Conservation (phyloP, 345 rosid species). For the Linum usitatissimum region DNA sequence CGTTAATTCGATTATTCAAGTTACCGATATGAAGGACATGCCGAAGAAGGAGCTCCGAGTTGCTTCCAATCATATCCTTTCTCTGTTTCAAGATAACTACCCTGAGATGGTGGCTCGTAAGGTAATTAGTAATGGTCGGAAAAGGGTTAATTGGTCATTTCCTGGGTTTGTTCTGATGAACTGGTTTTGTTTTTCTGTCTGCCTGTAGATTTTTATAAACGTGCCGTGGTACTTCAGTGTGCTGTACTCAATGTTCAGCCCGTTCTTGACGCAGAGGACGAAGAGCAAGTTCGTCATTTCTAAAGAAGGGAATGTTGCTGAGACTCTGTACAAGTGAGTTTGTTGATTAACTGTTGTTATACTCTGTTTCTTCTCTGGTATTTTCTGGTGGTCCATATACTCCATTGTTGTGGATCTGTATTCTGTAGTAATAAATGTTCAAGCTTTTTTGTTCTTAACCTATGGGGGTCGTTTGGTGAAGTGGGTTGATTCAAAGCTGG, state of each 20-base stretch:
- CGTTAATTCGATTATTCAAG: slow-evolving; percentile 78
- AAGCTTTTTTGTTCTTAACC: no score
- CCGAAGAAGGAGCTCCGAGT: slow-evolving; percentile 88
- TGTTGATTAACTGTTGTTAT: background rate
- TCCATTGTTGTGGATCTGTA: no score
- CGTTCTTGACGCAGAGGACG: slow-evolving; percentile 86
- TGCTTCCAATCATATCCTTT: slow-evolving; percentile 80
- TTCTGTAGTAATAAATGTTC: no score
- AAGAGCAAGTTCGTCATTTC: slow-evolving; percentile 94
- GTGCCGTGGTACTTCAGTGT: slow-evolving; percentile 97
- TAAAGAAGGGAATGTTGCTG: slow-evolving; percentile 79
- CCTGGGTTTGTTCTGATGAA: background rate
- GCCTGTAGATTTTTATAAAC: slow-evolving; percentile 71
- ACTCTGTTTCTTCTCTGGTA: background rate
- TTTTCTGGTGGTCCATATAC: background rate
- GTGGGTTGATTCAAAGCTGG: no score
- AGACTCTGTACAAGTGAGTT: slow-evolving; percentile 84
- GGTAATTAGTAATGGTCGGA: slow-evolving; percentile 25
- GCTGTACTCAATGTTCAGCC: slow-evolving; percentile 80
- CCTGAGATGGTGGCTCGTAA: slow-evolving; percentile 99
- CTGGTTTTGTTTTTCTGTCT: background rate
- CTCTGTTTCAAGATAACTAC: slow-evolving; percentile 92
- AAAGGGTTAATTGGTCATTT: no score
- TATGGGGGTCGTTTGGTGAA: no score
- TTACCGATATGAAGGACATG: slow-evolving; percentile 95